Percentiles rank a stretch among this genome's conserved stretches.
Conservation (phyloP, 257 asterid species). For the Scutellaria baicalensis region DNA sequence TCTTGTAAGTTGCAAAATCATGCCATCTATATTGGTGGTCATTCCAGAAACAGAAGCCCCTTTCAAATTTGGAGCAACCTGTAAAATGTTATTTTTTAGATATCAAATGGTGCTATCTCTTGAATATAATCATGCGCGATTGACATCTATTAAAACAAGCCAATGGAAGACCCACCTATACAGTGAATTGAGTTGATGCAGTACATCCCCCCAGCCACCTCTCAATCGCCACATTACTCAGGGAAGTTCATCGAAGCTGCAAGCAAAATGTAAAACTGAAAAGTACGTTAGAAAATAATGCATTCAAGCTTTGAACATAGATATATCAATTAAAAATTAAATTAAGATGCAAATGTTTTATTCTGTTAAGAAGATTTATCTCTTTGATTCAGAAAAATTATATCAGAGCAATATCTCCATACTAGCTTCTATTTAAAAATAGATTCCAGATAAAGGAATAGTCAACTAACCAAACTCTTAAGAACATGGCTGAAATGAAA, state of each 20-base stretch:
- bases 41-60: background rate
- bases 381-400: background rate
- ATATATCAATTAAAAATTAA: background rate
- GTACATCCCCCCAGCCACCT: background rate
- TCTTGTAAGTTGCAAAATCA: background rate
- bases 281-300: no score
- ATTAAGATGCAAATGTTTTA: no score
- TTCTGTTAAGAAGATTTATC: no score
- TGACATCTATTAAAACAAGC: background rate
- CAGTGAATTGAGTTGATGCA: background rate
- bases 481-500: conserved; percentile 1
- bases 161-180: background rate
- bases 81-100: background rate
- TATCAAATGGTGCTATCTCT: background rate
- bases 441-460: background rate
- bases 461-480: conserved; percentile 6
- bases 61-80: background rate
- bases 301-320: no score
- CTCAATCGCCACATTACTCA: background rate
- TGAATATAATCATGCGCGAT: background rate
- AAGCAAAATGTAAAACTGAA: background rate
- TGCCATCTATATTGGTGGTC: background rate
- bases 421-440: background rate
- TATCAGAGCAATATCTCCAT: background rate
- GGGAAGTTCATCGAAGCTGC: background rate